A percentile compares a stretch with the other conserved stretches of the same genome.
Evolutionary conservation across 441 rosid species (phyloP).

Genomic region (Euphorbia schlechtendalii): DNA sequence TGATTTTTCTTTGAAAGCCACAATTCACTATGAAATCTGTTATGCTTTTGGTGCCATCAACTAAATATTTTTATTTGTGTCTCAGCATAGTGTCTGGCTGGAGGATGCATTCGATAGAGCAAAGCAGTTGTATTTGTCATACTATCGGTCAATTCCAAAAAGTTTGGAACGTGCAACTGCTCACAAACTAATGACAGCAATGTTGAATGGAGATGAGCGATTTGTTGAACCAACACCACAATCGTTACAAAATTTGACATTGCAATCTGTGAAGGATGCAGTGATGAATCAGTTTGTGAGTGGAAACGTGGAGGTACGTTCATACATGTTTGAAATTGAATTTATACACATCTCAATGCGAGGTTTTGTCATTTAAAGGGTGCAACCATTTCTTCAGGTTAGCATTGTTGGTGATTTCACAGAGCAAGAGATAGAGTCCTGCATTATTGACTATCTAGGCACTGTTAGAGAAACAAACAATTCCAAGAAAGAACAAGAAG

Average conservation of each 20-base stretch:
- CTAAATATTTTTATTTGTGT: conserved; percentile 25
- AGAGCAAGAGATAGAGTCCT: conserved; percentile 78
- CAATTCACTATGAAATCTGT: not conserved
- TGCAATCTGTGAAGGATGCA: conserved; percentile 80
- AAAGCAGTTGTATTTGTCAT: conserved; percentile 84
- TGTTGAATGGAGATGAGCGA: conserved; percentile 97
- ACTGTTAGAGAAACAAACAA: conserved; percentile 65
- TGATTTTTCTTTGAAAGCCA: not conserved
- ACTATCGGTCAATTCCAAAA: conserved; percentile 95
- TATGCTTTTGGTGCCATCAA: conserved; percentile 10
- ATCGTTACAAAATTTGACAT: conserved; percentile 66
- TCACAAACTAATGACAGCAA: conserved; percentile 95
- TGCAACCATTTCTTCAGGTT: conserved; percentile 45
- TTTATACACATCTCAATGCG: conserved; percentile 9
- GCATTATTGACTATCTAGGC: conserved; percentile 87
- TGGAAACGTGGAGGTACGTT: conserved; percentile 89
- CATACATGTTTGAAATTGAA: conserved; percentile 15
- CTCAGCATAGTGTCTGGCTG: conserved; percentile 98
- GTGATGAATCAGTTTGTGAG: conserved; percentile 96
- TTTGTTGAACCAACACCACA: conserved; percentile 93
- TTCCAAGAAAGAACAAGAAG: conserved; percentile 29
- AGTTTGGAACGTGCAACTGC: conserved; percentile 99
- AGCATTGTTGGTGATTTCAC: conserved; percentile 97
- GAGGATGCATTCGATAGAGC: conserved; percentile 99
- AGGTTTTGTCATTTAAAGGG: conserved; percentile 16